Evolutionary conservation across 495 filamentous ascomycete species (phyloP).

Genomic region (Hypoxylon lenormandii): DNA sequence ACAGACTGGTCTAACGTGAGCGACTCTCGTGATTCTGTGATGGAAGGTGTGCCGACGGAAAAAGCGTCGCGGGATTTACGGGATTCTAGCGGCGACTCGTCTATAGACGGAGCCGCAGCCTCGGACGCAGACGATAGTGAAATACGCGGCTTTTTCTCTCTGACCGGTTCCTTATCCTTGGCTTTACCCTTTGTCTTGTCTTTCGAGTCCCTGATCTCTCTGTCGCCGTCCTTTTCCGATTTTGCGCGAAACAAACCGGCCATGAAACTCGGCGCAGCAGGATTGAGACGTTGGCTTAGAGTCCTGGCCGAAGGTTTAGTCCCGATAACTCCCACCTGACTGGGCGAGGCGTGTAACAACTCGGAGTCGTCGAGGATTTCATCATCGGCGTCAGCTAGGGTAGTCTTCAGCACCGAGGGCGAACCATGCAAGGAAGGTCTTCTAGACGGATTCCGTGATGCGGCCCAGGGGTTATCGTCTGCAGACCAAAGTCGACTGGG

Average conservation of each 20-base stretch:
- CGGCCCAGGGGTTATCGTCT: slow-evolving; percentile 57
- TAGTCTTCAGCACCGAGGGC: slow-evolving; percentile 63
- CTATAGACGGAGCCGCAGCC: slow-evolving; percentile 56
- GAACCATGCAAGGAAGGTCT: slow-evolving; percentile 64
- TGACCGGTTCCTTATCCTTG: slow-evolving; percentile 46
- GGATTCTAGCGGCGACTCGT: slow-evolving; percentile 70
- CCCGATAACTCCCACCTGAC: slow-evolving; percentile 64
- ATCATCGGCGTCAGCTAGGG: slow-evolving; percentile 62
- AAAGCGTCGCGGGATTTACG: slow-evolving; percentile 68
- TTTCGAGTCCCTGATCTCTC: slow-evolving; percentile 51
- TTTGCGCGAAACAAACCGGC: slow-evolving; percentile 59
- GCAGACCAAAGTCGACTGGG: slow-evolving; percentile 60
- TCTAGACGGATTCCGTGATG: slow-evolving; percentile 58
- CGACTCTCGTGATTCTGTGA: slow-evolving; percentile 80
- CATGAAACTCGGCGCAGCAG: slow-evolving; percentile 66
- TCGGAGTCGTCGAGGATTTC: slow-evolving; percentile 63
- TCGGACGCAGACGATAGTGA: slow-evolving; percentile 49
- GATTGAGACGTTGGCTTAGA: slow-evolving; percentile 59
- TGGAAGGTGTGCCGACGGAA: slow-evolving; percentile 69
- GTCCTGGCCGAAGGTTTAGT: slow-evolving; percentile 61
- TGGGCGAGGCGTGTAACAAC: slow-evolving; percentile 54
- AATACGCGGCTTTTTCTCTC: slow-evolving; percentile 57
- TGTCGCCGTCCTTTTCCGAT: slow-evolving; percentile 54
- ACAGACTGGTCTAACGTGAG: slow-evolving; percentile 71
- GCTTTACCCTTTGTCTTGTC: slow-evolving; percentile 49